Conservation (phyloP, 192 early-diverging fungal species). For the Gamsiella multidivaricata region DNA sequence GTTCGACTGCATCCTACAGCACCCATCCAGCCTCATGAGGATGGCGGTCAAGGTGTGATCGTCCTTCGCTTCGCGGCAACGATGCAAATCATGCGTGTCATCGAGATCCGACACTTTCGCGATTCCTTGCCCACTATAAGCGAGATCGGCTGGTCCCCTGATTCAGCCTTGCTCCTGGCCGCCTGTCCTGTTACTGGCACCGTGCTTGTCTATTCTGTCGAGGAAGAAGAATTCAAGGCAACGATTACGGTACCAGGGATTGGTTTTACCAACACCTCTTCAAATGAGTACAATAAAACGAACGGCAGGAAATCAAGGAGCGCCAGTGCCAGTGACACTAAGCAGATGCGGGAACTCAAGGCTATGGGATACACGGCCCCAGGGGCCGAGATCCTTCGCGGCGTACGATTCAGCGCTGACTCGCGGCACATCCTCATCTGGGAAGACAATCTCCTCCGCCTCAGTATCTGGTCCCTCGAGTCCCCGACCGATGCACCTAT, state of each 20-base stretch:
- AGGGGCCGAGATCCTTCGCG: constrained; percentile 29
- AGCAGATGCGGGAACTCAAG: constrained; percentile 47
- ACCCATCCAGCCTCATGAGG: constrained; percentile 39
- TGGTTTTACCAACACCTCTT: too few species aligned
- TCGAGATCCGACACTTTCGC: constrained; percentile 63
- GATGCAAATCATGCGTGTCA: constrained; percentile 71
- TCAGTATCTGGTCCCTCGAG: constrained; percentile 51
- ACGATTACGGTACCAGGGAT: constrained; percentile 40
- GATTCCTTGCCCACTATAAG: constrained; percentile 38
- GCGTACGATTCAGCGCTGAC: constrained; percentile 45
- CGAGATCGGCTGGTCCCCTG: constrained; percentile 72
- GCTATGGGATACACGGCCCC: constrained; percentile 33
- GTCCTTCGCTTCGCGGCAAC: constrained; percentile 75
- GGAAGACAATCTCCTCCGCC: constrained; percentile 36
- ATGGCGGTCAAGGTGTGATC: constrained; percentile 67
- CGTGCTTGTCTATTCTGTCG: constrained; percentile 68
- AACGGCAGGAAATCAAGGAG: too few species aligned
- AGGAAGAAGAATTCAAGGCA: constrained; percentile 56
- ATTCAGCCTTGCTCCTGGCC: constrained; percentile 69
- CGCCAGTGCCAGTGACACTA: too few species aligned
- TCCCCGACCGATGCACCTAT: background rate
- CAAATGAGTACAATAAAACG: too few species aligned
- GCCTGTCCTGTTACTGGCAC: constrained; percentile 58
- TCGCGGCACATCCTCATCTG: constrained; percentile 51
- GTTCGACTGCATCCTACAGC: constrained; percentile 40